Percentiles rank a stretch among this genome's conserved stretches.
These are phyloP conservation scores for Aspergillus niger DNA, from an alignment of 2,329 filamentous ascomycete genomes.

Conservation along the genomic window DNA sequence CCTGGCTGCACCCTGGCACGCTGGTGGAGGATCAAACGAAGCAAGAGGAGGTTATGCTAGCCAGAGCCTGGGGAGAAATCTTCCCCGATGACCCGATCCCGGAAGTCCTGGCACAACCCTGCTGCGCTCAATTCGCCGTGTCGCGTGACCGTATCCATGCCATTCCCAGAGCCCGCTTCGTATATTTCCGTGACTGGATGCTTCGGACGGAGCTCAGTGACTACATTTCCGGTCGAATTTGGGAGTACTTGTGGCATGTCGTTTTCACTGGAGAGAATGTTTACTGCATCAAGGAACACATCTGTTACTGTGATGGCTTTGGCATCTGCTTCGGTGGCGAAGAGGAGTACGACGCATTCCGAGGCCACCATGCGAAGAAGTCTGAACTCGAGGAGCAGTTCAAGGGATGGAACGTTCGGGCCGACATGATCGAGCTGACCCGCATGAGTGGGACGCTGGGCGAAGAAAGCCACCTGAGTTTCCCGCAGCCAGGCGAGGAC, in stretches of 20 bases:
- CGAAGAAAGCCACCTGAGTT: slow-evolving; percentile 31
- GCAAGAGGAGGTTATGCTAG: slow-evolving; percentile 51
- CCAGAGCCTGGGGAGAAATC: slow-evolving; percentile 50
- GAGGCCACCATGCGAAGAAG: slow-evolving; percentile 45
- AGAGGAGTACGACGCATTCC: slow-evolving; percentile 52
- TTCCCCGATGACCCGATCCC: slow-evolving; percentile 50
- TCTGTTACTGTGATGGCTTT: slow-evolving; percentile 66
- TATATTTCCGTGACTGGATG: slow-evolving; percentile 63
- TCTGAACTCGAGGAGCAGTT: slow-evolving; percentile 37
- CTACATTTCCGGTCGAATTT: slow-evolving; percentile 60
- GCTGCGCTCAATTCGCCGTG: slow-evolving; percentile 66
- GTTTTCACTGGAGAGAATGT: slow-evolving; percentile 57
- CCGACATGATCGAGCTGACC: slow-evolving; percentile 35
- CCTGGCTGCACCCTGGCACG: slow-evolving; percentile 56
- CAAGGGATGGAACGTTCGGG: slow-evolving; percentile 44
- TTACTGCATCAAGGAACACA: slow-evolving; percentile 52
- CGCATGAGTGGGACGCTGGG: slow-evolving; percentile 25
- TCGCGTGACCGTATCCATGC: slow-evolving; percentile 58
- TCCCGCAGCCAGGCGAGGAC: slow-evolving; percentile 48
- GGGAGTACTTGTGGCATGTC: slow-evolving; percentile 67
- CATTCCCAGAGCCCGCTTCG: slow-evolving; percentile 56
- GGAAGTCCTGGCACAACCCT: slow-evolving; percentile 59
- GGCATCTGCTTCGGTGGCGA: slow-evolving; percentile 62
- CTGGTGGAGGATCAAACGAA: slow-evolving; percentile 45
- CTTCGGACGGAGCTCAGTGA: slow-evolving; percentile 59